These are phyloP conservation scores for Fagopyrum homotropicum DNA, from an alignment of 148 eudicot species.

Conservation along the genomic window DNA sequence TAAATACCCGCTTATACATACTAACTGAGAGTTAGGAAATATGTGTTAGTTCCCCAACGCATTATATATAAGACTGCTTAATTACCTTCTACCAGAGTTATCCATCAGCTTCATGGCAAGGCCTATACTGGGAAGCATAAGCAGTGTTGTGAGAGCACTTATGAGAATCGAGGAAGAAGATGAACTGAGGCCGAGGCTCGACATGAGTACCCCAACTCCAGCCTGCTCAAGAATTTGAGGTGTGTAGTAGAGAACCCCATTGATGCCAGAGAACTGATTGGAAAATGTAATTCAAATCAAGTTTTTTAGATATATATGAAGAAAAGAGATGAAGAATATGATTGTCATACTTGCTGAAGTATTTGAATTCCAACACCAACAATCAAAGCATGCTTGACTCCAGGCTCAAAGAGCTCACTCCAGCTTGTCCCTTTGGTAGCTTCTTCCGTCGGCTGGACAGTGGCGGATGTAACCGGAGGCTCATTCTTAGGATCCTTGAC, in stretches of 20 bases:
- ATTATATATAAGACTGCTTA: too few species aligned
- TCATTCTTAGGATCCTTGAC: constrained; percentile 40
- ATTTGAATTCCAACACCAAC: constrained; percentile 71
- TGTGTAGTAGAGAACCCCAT: constrained; percentile 65
- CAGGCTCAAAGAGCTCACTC: constrained; percentile 71
- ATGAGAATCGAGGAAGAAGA: constrained; percentile 66
- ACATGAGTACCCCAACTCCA: constrained; percentile 61
- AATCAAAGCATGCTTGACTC: constrained; percentile 66
- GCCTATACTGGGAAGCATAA: constrained; percentile 69
- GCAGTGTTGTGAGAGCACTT: constrained; percentile 56
- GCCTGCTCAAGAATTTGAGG: constrained; percentile 75
- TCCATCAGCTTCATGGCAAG: constrained; percentile 82
- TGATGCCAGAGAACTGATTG: constrained; percentile 33
- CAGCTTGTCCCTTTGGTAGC: constrained; percentile 45
- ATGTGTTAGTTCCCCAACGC: too few species aligned
- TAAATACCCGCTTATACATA: too few species aligned
- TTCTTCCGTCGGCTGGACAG: constrained; percentile 34
- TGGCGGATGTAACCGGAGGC: constrained; percentile 27
- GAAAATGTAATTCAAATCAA: too few species aligned
- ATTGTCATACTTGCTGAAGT: constrained; percentile 57
- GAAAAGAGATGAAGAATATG: too few species aligned
- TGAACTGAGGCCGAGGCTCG: constrained; percentile 46
- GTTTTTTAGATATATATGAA: constrained; percentile 23
- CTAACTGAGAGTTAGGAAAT: too few species aligned
- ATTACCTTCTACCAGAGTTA: constrained; percentile 66